Base-by-base conservation (phyloP, 441 rosid species). In the Arabidopsis lyrata region DNA sequence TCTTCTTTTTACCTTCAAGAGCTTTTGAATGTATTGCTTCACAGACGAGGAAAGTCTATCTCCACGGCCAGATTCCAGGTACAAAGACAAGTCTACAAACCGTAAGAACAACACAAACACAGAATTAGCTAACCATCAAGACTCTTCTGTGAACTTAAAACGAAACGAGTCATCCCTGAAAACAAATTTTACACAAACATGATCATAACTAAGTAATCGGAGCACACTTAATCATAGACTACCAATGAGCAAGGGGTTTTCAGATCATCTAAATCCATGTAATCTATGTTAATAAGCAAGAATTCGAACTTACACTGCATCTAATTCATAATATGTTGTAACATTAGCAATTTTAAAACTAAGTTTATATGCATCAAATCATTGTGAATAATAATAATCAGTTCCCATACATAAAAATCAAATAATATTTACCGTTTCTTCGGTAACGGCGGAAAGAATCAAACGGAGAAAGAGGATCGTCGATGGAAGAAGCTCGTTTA, bases 391-490 rank as follows among this genome's bases (percentile, higher is more conserved):
- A 71, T 49, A 9, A 71, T 49, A 9, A 10, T 34, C 36, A 34
- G n/a, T 50, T 49, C 47, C 15, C 63, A 44, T 3, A 42, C 18
- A 6, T 15, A 3, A 35, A 55, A 22, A 2, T 5, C 4, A 36
- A 64, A 42, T 41, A 31, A 32, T 45, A 15, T 2, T 59, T 77
- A 87, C 97, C 98, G 73, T 87, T 83, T 73, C 74, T 76, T 29
- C 73, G 56, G 55, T 82, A 90, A 34, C 61, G 86, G 59, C 84
- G 84, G 70, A 87, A 88, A 60, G 86, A 71, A 29, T 77, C 83
- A 78, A 93, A 88, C 22, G 85, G 72, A 66, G 80, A 70, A n/a
- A 91, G 92, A 80, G 83, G 88, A 79, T 93, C 96, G 52, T 16
- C 42, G 9, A 63, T 72, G 58, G 88, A 72, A 66, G 86, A 87